Conservation (phyloP, 306 rosid genomes). For the Pyrus pyrifolia region DNA sequence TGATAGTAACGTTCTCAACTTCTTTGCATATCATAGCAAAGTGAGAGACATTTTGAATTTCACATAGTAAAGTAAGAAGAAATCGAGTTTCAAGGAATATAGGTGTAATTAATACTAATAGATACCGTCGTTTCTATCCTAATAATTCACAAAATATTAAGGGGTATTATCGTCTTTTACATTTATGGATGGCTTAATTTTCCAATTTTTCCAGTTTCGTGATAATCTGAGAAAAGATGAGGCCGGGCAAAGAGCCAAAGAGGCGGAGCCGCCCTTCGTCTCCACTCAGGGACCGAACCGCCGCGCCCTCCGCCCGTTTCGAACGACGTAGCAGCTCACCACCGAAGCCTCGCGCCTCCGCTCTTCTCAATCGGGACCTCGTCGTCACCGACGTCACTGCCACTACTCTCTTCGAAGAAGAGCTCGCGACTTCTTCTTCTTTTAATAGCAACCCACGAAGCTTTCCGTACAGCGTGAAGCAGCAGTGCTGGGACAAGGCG, state of each 20-base stretch:
- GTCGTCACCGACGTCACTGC: too few species aligned
- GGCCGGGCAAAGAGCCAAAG: constrained; percentile 29
- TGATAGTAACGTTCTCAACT: too few species aligned
- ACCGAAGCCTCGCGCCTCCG: constrained; percentile 18
- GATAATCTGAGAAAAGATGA: constrained; percentile 29
- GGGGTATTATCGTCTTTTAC: too few species aligned
- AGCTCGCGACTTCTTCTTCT: constrained; percentile 12
- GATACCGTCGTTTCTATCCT: too few species aligned
- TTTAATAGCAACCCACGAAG: constrained; percentile 45
- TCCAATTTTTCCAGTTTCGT: too few species aligned
- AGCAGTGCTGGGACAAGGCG: constrained; percentile 88
- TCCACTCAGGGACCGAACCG: constrained; percentile 48
- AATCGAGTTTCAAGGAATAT: too few species aligned
- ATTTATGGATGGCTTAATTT: too few species aligned
- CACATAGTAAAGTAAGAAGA: too few species aligned
- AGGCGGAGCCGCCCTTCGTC: constrained; percentile 45
- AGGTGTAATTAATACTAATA: too few species aligned
- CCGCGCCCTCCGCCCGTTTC: constrained; percentile 23
- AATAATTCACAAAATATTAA: too few species aligned
- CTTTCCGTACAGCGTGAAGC: constrained; percentile 68
- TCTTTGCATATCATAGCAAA: too few species aligned
- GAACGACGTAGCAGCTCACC: constrained; percentile 12
- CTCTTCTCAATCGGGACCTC: constrained; percentile 28
- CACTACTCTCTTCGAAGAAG: constrained; percentile 12
- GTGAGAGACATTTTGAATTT: too few species aligned